These are phyloP conservation scores for Catenaria anguillulae DNA, from an alignment of 371 early-diverging fungal genomes.

Conservation along the genomic window DNA sequence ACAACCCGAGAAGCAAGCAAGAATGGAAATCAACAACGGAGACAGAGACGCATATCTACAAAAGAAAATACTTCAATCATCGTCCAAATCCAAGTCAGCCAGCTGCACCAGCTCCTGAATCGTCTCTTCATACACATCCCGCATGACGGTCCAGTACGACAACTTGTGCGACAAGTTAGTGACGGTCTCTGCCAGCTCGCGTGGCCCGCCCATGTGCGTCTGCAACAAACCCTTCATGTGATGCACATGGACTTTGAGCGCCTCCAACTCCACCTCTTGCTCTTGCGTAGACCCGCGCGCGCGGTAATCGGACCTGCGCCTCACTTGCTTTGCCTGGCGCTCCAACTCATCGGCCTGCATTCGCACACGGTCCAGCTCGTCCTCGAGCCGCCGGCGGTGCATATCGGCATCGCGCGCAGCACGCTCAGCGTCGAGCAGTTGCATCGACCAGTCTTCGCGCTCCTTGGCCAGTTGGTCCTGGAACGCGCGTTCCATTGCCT, in stretches of 20 bases:
- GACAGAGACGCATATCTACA: too few relatives aligned
- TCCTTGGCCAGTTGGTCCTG: constrained; percentile 8
- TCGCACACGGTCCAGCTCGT: constrained; percentile 15
- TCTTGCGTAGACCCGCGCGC: constrained; percentile 14
- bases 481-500: not conserved
- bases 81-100: not conserved
- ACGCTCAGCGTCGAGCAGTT: constrained; percentile 13
- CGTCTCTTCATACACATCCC: not conserved
- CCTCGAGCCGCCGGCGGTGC: constrained; percentile 12
- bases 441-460: constrained; percentile 14
- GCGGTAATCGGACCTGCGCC: constrained; percentile 19
- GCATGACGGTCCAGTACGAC: not conserved
- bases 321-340: constrained; percentile 14
- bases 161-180: not conserved
- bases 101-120: not conserved
- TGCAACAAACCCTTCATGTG: not conserved
- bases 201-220: not conserved
- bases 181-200: not conserved
- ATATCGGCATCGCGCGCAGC: constrained; percentile 2
- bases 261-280: constrained; percentile 11
- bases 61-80: not conserved
- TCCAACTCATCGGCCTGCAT: constrained; percentile 12
- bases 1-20: too few relatives aligned
- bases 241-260: constrained; percentile 1
- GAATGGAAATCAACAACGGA: too few relatives aligned